Base-by-base conservation (phyloP, 441 rosid species). In the Theobroma grandiflorum region DNA sequence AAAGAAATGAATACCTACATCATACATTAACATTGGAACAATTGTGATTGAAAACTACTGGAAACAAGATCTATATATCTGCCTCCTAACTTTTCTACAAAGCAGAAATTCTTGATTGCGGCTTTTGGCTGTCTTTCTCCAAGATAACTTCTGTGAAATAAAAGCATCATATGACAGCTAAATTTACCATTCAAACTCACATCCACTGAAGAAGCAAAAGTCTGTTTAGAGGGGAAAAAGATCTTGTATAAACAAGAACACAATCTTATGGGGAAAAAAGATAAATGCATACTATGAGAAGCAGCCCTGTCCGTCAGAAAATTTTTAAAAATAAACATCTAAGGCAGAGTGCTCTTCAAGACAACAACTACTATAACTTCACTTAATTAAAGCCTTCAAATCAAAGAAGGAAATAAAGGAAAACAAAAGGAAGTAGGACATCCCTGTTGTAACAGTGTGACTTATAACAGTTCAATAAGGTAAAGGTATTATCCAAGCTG, bases 231-330 rank as follows among this genome's bases (percentile, higher is more conserved):
- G n/a, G 12, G 11, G 38, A 37, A 16, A 37, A 0, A 40, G 16
- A 9, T 42, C 15, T 18, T 18, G 45, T 1, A n/a, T 35, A 72
- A 57, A 73, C 33, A 55, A 37, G 50, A 38, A 37, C 6, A 37
- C 16, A 33, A 18, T 18, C 20, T 67, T n/a, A n/a, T 45, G 26
- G 10, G 53, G 37, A 45, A 68, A 22, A 65, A 18, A 43, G 6
- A 22, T 6, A 8, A 68, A 22, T 20, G 35, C 42, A 15, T 38
- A 43, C 37, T 15, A 52, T 50, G 15, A 50, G 37, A 70, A 47
- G 31, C 43, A 80, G 6, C 61, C 75, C 26, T 69, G 63, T 75
- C 40, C 43, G 69, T 59, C 53, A 7, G 26, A 53, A 53, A 16
- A n/a, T 3, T n/a, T 8, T 47, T 4, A 18, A 57, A 8, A 58